A percentile compares a stretch with the other conserved stretches of the same genome.
phyloP scores from a whole-genome alignment of 2,329 filamentous ascomycete species.

The Trichoderma aggressivum region DNA sequence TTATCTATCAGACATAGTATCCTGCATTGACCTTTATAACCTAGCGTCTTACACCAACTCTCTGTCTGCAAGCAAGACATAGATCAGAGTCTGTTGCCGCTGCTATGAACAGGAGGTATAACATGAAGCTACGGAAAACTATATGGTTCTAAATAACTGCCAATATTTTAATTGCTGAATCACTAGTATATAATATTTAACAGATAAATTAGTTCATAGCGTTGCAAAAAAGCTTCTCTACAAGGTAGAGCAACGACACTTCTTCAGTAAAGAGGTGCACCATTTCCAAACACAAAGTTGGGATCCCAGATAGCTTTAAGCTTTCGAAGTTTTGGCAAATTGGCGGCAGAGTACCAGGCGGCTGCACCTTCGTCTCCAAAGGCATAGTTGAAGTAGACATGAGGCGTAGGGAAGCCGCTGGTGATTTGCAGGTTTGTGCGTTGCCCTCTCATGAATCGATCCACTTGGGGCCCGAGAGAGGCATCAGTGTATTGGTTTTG shows the following conservation, averaged over 20 bases:
- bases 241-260: neutral
- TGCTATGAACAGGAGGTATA: neutral
- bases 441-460: neutral
- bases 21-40: neutral
- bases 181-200: neutral
- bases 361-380: neutral
- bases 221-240: neutral
- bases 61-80: neutral
- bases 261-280: neutral
- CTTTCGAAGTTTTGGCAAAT: neutral
- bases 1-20: too few relatives aligned
- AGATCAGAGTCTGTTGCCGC: neutral
- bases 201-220: neutral
- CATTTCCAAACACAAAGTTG: neutral
- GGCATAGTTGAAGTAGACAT: neutral
- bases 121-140: neutral
- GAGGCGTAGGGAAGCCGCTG: neutral
- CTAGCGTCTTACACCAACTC: neutral
- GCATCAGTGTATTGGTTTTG: neutral
- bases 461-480: neutral
- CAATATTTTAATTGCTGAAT: neutral
- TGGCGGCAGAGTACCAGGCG: neutral
- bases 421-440: neutral
- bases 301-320: neutral
- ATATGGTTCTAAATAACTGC: neutral